A percentile compares a stretch with the other conserved stretches of the same genome.
These are phyloP conservation scores for Penicillium janthinellum DNA, from an alignment of 2,329 filamentous ascomycete species.

Conservation along the genomic window DNA sequence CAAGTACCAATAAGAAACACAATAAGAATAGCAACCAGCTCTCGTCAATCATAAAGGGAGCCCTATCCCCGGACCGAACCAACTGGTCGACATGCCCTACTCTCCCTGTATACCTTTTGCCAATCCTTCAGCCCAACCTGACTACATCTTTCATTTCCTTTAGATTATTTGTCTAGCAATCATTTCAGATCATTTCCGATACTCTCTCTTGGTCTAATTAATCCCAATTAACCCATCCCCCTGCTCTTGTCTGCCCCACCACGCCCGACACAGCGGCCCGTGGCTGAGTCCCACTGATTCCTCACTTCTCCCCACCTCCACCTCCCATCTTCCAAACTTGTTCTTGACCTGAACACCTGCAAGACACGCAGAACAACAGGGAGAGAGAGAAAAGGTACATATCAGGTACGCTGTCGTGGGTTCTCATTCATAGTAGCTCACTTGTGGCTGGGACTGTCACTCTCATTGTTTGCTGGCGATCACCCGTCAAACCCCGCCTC, in stretches of 20 bases:
- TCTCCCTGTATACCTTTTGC: no score
- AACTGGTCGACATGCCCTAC: background rate
- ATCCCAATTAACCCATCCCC: background rate
- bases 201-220: background rate
- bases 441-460: no score
- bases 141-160: background rate
- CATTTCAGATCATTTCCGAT: background rate
- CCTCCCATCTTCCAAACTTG: background rate
- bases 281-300: constrained; percentile 18
- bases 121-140: background rate
- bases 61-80: background rate
- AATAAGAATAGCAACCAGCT: background rate
- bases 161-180: background rate
- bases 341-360: background rate
- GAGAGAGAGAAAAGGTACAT: background rate
- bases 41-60: background rate
- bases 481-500: constrained; percentile 11
- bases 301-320: constrained; percentile 9
- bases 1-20: background rate
- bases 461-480: background rate
- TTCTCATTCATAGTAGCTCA: background rate
- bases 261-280: constrained; percentile 14
- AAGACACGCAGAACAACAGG: background rate
- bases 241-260: constrained; percentile 19
- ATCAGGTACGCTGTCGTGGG: background rate